These are phyloP conservation scores for Rhododendron mucronatum DNA, from an alignment of 148 eudicot genomes.

Conservation along the genomic window DNA sequence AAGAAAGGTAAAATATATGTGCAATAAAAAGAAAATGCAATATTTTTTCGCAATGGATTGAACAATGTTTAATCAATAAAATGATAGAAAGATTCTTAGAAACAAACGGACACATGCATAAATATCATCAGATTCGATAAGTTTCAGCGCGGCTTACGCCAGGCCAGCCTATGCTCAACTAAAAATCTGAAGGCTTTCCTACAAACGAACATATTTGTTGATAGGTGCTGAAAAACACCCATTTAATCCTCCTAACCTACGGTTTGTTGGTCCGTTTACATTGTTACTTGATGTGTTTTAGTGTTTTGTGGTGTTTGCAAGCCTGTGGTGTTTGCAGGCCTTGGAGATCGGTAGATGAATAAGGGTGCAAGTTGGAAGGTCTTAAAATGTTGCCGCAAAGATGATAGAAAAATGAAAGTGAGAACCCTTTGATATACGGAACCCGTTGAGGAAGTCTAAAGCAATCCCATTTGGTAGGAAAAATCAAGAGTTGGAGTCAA, in stretches of 20 bases:
- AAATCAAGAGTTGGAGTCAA: no score
- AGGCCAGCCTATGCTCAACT: not conserved
- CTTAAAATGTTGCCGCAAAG: no score
- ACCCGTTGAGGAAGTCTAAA: no score
- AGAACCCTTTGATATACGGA: not conserved
- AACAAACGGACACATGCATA: not conserved
- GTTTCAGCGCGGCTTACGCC: not conserved
- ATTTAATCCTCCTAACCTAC: no score
- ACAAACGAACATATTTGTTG: not conserved
- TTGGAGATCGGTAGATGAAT: no score
- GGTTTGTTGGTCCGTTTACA: no score
- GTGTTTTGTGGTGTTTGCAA: no score
- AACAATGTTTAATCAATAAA: not conserved
- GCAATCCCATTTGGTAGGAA: no score
- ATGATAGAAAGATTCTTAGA: not conserved
- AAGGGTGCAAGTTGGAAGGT: no score
- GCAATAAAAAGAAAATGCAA: not conserved
- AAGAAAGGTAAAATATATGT: not conserved
- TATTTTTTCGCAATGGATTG: not conserved
- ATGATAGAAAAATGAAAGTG: not conserved
- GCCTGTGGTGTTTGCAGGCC: no score
- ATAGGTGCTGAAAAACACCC: no score
- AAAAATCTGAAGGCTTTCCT: not conserved
- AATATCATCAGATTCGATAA: not conserved
- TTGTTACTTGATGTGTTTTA: no score